A percentile compares a stretch with the other conserved stretches of the same genome.
These are phyloP conservation scores for Epichloe amarillans DNA, from an alignment of 2,329 filamentous ascomycete species.

Conservation along the genomic window DNA sequence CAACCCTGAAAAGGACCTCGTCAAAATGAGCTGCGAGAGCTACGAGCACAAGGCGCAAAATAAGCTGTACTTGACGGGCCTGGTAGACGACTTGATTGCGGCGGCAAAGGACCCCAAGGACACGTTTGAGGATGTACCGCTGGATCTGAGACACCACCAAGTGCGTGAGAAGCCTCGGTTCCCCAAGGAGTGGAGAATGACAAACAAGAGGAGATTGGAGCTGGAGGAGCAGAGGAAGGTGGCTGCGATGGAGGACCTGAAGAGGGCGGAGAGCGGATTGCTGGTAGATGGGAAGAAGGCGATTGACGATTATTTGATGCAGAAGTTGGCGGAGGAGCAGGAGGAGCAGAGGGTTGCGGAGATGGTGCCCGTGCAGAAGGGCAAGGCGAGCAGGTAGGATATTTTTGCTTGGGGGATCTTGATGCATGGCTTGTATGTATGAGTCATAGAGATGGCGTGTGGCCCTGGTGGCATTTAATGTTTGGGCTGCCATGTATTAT, in stretches of 20 bases:
- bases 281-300: conserved; percentile 44
- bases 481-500: no score
- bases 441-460: not conserved
- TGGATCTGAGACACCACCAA: conserved; percentile 79
- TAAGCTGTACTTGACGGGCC: conserved; percentile 81
- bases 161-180: conserved; percentile 56
- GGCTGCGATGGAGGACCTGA: conserved; percentile 38
- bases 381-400: conserved; percentile 4
- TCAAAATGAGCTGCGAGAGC: conserved; percentile 85
- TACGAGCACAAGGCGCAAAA: conserved; percentile 88
- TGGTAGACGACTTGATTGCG: conserved; percentile 58
- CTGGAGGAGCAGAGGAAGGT: conserved; percentile 47
- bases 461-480: no score
- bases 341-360: conserved; percentile 21
- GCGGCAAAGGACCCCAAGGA: conserved; percentile 69
- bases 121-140: conserved; percentile 75
- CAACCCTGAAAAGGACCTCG: conserved; percentile 67
- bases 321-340: conserved; percentile 20
- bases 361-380: conserved; percentile 14
- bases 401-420: no score
- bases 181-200: conserved; percentile 73
- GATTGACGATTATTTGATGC: conserved; percentile 27
- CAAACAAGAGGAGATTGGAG: conserved; percentile 49
- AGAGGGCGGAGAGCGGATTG: conserved; percentile 36
- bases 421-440: not conserved